Percentiles rank a stretch among this genome's conserved stretches.
Evolutionary conservation across 805 yeast species (phyloP).

Genomic region (Schizosaccharomyces japonicus): DNA sequence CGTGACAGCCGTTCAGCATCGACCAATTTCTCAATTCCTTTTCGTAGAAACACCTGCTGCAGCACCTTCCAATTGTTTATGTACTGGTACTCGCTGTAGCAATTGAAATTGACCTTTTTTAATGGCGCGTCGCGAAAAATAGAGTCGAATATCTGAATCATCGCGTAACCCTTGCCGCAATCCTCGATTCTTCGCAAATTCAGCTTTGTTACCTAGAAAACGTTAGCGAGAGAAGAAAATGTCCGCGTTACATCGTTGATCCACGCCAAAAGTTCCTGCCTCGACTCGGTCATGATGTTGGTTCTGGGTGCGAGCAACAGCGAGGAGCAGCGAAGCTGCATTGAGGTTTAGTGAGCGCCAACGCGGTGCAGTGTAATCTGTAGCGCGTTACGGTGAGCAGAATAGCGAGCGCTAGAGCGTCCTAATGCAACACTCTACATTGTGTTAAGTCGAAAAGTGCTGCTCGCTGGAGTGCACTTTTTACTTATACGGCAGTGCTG

Average conservation of each 20-base stretch:
- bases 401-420: no score
- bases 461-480: no score
- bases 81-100: conserved; percentile 50
- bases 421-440: no score
- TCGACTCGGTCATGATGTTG: conserved; percentile 36
- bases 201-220: conserved; percentile 28
- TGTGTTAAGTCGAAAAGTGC: no score
- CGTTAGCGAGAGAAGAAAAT: background rate
- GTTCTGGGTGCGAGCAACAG: background rate
- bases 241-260: conserved; percentile 24
- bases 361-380: no score
- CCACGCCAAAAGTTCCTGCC: conserved; percentile 70
- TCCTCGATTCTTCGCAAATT: conserved; percentile 63
- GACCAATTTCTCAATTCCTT: conserved; percentile 44
- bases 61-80: conserved; percentile 62
- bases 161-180: conserved; percentile 82
- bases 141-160: conserved; percentile 75
- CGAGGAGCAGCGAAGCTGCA: background rate
- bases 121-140: conserved; percentile 20
- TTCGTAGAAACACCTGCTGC: conserved; percentile 55
- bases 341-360: no score
- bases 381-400: no score
- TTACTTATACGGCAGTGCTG: no score
- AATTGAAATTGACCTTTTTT: conserved; percentile 23
- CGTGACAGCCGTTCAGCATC: conserved; percentile 64